A percentile compares a stretch with the other conserved stretches of the same genome.
phyloP scores from a whole-genome alignment of 2,329 filamentous ascomycete species.

The Exophiala calicioides region DNA sequence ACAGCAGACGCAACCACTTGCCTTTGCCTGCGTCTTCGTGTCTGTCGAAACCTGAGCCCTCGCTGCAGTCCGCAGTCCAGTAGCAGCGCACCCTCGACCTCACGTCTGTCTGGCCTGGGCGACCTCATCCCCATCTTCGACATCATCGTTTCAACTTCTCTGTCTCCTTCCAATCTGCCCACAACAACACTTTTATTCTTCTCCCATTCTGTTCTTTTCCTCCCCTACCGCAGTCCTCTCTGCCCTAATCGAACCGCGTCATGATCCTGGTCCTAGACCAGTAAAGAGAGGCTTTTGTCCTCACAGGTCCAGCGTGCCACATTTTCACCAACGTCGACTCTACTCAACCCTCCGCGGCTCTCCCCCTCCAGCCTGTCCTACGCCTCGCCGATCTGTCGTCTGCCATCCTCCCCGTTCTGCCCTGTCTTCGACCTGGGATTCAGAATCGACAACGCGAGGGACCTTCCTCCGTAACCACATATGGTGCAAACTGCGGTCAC shows the following conservation, averaged over 20 bases:
- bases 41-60: too few species aligned
- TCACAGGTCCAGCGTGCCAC: conserved; percentile 23
- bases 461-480: conserved; percentile 15
- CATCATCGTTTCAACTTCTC: conserved; percentile 10
- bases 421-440: not conserved
- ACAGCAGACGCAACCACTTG: too few species aligned
- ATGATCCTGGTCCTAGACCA: conserved; percentile 9
- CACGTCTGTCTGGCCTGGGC: too few species aligned
- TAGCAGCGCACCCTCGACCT: too few species aligned
- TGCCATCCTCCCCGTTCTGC: not conserved
- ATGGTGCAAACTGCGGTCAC: conserved; percentile 19
- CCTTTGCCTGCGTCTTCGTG: too few species aligned
- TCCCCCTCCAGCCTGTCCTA: not conserved
- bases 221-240: conserved; percentile 3
- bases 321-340: conserved; percentile 20
- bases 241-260: not conserved
- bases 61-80: too few species aligned
- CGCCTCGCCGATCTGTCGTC: conserved; percentile 2
- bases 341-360: conserved; percentile 13
- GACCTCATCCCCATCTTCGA: conserved; percentile 15
- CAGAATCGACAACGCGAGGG: not conserved
- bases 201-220: not conserved
- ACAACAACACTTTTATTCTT: conserved; percentile 12
- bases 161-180: conserved; percentile 6
- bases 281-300: conserved; percentile 13